Evolutionary conservation across 257 asterid genomes (phyloP).

Genomic region (Paulownia fortunei): DNA sequence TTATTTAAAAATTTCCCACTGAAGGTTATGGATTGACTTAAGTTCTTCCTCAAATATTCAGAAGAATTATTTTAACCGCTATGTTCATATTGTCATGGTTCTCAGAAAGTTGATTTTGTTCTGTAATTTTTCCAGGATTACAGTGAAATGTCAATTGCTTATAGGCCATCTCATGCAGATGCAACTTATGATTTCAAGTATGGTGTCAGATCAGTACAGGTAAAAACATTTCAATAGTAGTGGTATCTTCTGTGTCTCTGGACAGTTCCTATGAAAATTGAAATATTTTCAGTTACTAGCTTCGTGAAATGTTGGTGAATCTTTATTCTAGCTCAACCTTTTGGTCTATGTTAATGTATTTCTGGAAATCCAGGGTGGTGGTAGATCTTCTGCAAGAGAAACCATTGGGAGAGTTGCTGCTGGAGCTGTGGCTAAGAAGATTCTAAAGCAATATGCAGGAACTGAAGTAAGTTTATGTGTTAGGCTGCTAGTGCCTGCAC

Average conservation of each 20-base stretch:
- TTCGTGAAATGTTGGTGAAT: neutral
- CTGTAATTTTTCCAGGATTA: constrained; percentile 65
- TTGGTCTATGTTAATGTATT: constrained; percentile 22
- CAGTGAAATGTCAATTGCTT: constrained; percentile 90
- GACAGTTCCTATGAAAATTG: neutral
- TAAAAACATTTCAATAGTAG: constrained; percentile 28
- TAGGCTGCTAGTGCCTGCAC: neutral
- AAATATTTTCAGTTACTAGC: constrained; percentile 3
- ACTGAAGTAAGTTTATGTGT: constrained; percentile 65
- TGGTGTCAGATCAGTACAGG: constrained; percentile 98
- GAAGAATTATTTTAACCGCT: constrained; percentile 5
- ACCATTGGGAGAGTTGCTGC: constrained; percentile 99
- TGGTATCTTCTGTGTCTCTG: neutral
- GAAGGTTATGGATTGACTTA: neutral
- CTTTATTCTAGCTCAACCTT: constrained; percentile 26
- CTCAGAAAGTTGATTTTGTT: constrained; percentile 23
- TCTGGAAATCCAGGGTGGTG: constrained; percentile 82
- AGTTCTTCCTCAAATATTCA: constrained; percentile 3
- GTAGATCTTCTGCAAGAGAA: constrained; percentile 99
- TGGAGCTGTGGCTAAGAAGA: constrained; percentile 98
- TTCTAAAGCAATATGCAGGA: constrained; percentile 73
- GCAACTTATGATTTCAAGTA: constrained; percentile 94
- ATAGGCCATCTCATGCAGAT: constrained; percentile 99
- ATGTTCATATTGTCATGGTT: constrained; percentile 19
- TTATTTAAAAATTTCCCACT: neutral